Base-by-base conservation (phyloP, 306 rosid species). In the Prunus padus region DNA sequence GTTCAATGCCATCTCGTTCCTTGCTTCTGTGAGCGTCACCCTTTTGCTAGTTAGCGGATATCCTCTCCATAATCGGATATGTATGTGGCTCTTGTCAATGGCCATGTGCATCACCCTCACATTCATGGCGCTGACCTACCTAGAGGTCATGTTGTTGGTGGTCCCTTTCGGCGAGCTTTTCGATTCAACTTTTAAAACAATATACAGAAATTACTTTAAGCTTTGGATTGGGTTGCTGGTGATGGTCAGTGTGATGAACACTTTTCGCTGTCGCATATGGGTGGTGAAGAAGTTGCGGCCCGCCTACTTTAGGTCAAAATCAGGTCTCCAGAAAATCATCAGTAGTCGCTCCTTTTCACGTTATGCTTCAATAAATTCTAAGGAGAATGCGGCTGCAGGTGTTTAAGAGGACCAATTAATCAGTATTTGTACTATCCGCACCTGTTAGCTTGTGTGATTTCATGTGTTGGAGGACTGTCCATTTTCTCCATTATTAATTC, bases 11-110 rank as follows among this genome's bases (percentile, higher is more conserved):
- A 0, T 4, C 6, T 8, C 59, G 26, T 60, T 73, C 47, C 14
- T 50, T 28, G 23, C 28, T 3, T 47, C 77, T 5, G 0, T 47
- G 8, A 11, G 45, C 7, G 23, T 73, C 31, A 28, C 46, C 2
- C 11, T 73, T 19, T 65, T 79, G 56, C 69, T 83, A 18, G 15
- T 75, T 2, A 71, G 78, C 26, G 78, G 86, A 55, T 23, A 65
- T 37, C 57, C 56, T 37, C 65, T 66, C 0, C 19, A 11, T 0
- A 16, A 75, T 8, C 18, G 22, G 3, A 9, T 66, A 2, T 8
- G 3, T 5, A 19, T 44, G 13, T 75, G 81, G 83, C 10, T 82
- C 7, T 64, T 82, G 5, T 18, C 67, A 10, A 0, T 63, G 14
- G 15, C 2, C 12, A 33, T 69, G 77, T 55, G 33, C 7, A 4